These are phyloP conservation scores for Hydrangea macrophylla DNA, from an alignment of 148 eudicot genomes.

Conservation along the genomic window DNA sequence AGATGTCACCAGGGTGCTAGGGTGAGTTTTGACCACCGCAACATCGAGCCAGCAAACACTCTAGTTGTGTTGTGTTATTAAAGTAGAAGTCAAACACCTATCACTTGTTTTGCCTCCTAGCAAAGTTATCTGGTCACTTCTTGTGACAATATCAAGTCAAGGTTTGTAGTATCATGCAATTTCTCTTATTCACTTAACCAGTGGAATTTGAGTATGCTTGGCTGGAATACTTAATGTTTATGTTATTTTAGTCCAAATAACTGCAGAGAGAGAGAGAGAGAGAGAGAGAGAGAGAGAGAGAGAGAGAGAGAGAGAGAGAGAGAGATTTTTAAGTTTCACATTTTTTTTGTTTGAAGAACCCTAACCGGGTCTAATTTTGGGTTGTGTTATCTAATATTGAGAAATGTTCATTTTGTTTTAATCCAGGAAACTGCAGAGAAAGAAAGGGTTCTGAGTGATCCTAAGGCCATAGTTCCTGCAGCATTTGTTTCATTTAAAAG, in stretches of 20 bases:
- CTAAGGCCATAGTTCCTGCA: conserved; percentile 76
- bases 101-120: not conserved
- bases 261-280: too few relatives aligned
- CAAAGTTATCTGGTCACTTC: not conserved
- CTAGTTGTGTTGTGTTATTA: not conserved
- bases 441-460: conserved; percentile 65
- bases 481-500: conserved; percentile 93
- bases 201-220: too few relatives aligned
- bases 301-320: too few relatives aligned
- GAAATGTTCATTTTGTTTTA: not conserved
- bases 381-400: not conserved
- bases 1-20: not conserved
- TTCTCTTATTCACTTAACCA: too few relatives aligned
- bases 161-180: not conserved
- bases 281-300: too few relatives aligned
- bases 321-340: too few relatives aligned
- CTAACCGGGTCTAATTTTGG: not conserved
- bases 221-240: too few relatives aligned
- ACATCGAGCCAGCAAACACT: not conserved
- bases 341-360: not conserved
- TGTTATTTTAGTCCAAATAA: too few relatives aligned
- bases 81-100: not conserved
- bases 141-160: not conserved
- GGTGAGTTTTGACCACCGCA: not conserved
- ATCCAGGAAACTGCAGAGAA: conserved; percentile 73